phyloP scores from a whole-genome alignment of 2,329 filamentous ascomycete species.

The Akanthomyces uredinophilus region DNA sequence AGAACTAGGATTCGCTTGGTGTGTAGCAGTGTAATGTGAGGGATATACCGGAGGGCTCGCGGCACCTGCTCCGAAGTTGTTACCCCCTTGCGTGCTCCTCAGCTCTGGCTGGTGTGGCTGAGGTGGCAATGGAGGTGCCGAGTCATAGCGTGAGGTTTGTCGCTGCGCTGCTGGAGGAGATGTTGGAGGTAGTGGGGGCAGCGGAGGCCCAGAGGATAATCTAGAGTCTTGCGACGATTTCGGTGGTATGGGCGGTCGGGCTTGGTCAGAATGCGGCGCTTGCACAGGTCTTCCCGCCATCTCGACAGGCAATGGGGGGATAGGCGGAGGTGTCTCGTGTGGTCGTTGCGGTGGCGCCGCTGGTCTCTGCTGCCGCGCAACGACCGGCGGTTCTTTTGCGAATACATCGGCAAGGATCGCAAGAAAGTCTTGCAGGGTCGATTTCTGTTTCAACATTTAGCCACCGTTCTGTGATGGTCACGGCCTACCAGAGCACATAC shows the following conservation, averaged over 20 bases:
- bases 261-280: slow-evolving; percentile 31
- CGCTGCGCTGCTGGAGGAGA: slow-evolving; percentile 18
- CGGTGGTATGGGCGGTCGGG: slow-evolving; percentile 48
- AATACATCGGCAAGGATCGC: slow-evolving; percentile 81
- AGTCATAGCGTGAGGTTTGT: slow-evolving; percentile 40
- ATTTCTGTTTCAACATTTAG: slow-evolving; percentile 55
- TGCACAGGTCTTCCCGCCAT: slow-evolving; percentile 41
- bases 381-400: slow-evolving; percentile 88
- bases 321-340: slow-evolving; percentile 52
- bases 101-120: slow-evolving; percentile 21
- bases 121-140: slow-evolving; percentile 41
- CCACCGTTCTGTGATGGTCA: neutral
- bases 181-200: slow-evolving; percentile 25
- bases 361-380: slow-evolving; percentile 59
- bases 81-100: neutral
- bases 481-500: slow-evolving; percentile 47
- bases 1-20: neutral
- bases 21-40: neutral
- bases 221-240: slow-evolving; percentile 38
- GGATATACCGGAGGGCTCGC: slow-evolving; percentile 7
- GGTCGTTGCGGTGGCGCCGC: slow-evolving; percentile 30
- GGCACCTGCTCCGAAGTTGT: neutral
- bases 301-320: slow-evolving; percentile 68
- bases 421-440: slow-evolving; percentile 76
- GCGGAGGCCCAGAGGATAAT: slow-evolving; percentile 24